Base-by-base conservation (phyloP, 1,284 basidiomycete species). In the Thecaphora thlaspeos region DNA sequence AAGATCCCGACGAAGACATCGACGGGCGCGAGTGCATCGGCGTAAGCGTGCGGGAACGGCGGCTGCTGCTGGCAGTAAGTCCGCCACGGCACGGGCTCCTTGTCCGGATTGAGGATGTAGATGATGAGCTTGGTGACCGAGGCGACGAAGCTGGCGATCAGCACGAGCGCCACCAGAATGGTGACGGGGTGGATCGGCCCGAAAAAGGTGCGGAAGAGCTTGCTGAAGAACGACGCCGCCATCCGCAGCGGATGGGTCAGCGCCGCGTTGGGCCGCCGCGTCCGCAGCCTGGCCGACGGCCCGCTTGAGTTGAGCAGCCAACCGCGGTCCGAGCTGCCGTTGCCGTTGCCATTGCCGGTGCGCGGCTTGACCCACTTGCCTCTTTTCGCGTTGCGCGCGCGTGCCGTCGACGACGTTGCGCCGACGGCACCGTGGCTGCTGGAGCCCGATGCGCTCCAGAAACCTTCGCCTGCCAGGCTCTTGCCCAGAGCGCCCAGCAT, bases 51-150 rank as follows among this genome's bases (percentile, higher is more conserved):
- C 5, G 79, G 78, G 55, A 81, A 81, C 3, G 75, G 55, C 0
- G 74, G 73, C 52, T 80, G 78, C 58, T 86, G 80, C 47, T 88
- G 84, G 79, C 94, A 97, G 78, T 94, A 94, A 23, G 87, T 86
- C 63, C 91, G 86, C 91, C 92, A 98, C 40, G 93, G 92, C 26
- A 94, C 80, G 15, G 91, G 88, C 51, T 89, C 88, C 79, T 96
- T 96, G 83, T 98, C 94, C 41, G 92, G 91, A 76, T 96, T 93
- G 73, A 96, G 85, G 61, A 93, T 84, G 79, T 94, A 88, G 76
- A 91, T 92, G 78, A 96, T 83, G 47, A 70, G 57, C 48, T 69
- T 70, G 28, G 69, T 70, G 43, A 70, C 65, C 4, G 63, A 56
- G 2, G 65, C 52, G 15, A 70, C 68, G 38, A 71, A 71, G 42